Conservation (phyloP, 1,284 basidiomycete species). For the Malassezia yamatoensis region DNA sequence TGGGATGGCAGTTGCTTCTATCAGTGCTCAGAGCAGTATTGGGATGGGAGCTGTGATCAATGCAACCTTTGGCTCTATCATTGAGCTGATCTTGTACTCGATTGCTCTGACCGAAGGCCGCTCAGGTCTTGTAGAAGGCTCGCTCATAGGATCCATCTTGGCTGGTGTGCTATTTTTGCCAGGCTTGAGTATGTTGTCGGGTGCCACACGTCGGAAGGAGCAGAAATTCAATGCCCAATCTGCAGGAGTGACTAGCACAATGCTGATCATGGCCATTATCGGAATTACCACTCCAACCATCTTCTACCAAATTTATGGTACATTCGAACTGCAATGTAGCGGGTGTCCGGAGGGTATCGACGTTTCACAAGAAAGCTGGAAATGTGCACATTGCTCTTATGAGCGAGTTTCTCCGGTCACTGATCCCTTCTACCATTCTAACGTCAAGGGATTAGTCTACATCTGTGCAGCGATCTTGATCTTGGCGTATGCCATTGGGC, state of each 20-base stretch:
- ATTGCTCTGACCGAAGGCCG: conserved; percentile 82
- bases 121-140: conserved; percentile 89
- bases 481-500: conserved; percentile 86
- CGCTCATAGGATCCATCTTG: conserved; percentile 81
- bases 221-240: conserved; percentile 96
- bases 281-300: conserved; percentile 88
- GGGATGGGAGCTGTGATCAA: conserved; percentile 99
- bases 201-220: conserved; percentile 81
- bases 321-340: conserved; percentile 86
- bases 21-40: conserved; percentile 92
- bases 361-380: conserved; percentile 54
- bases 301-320: conserved; percentile 97
- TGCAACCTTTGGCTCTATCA: conserved; percentile 94
- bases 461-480: conserved; percentile 80
- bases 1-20: conserved; percentile 98
- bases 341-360: conserved; percentile 60
- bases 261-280: conserved; percentile 99
- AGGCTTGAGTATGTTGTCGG: conserved; percentile 90
- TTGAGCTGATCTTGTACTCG: conserved; percentile 87
- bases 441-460: conserved; percentile 87
- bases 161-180: conserved; percentile 97
- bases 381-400: conserved; percentile 86
- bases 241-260: conserved; percentile 95
- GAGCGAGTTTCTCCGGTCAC: conserved; percentile 80
- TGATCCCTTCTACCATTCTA: conserved; percentile 93